phyloP scores from a whole-genome alignment of 2,329 filamentous ascomycete species.

The Alternaria viburni region DNA sequence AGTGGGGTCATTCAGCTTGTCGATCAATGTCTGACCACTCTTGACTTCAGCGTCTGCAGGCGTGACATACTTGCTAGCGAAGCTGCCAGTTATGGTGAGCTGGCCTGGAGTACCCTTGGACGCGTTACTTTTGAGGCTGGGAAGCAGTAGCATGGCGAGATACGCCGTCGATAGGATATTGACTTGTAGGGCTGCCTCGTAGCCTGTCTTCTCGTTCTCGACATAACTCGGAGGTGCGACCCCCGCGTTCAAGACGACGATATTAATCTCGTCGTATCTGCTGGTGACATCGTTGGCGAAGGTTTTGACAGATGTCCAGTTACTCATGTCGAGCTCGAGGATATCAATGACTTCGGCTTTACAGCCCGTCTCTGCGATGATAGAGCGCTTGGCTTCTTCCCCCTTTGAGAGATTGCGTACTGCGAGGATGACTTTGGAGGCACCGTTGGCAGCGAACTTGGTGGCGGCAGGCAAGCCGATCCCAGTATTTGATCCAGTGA shows the following conservation, averaged over 20 bases:
- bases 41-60: neutral
- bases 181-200: neutral
- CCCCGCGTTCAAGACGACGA: neutral
- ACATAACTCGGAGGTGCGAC: neutral
- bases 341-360: neutral
- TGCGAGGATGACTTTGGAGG: neutral
- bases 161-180: neutral
- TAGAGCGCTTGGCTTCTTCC: neutral
- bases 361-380: neutral
- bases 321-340: neutral
- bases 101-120: neutral
- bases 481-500: constrained; percentile 7
- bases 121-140: neutral
- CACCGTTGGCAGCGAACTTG: neutral
- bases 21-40: neutral
- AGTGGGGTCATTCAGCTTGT: neutral
- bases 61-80: neutral
- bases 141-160: neutral
- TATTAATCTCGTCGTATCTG: neutral
- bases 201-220: neutral
- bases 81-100: neutral
- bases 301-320: neutral
- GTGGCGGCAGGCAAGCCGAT: neutral
- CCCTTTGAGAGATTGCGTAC: neutral
- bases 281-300: neutral